phyloP scores from a whole-genome alignment of 805 yeast genomes.

The Metschnikowia henanensis region DNA sequence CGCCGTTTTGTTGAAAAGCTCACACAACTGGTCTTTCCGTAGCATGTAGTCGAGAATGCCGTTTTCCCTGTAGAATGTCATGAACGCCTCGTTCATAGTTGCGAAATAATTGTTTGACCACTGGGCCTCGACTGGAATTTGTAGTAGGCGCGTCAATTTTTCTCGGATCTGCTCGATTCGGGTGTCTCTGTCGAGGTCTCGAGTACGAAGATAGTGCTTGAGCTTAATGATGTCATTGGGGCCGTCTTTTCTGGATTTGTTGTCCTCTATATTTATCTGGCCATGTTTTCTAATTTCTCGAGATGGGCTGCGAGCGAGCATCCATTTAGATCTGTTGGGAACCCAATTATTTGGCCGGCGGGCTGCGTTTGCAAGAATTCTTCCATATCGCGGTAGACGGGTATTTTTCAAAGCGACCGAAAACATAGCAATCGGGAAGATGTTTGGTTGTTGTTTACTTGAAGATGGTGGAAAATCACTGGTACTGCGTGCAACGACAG shows the following conservation, averaged over 20 bases:
- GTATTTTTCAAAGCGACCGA: background rate
- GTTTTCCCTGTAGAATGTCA: conserved; percentile 19
- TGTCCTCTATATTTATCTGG: conserved; percentile 2
- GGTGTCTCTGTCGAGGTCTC: conserved; percentile 24
- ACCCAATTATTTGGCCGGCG: no score
- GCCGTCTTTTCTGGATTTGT: background rate
- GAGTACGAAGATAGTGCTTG: conserved; percentile 28
- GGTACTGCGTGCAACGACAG: background rate
- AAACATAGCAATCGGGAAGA: background rate
- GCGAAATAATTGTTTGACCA: conserved; percentile 17
- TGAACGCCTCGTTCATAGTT: conserved; percentile 22
- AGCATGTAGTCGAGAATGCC: conserved; percentile 8
- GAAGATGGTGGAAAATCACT: background rate
- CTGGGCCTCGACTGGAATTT: conserved; percentile 4
- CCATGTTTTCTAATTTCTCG: background rate
- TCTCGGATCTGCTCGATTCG: conserved; percentile 20
- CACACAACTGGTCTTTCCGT: conserved; percentile 11
- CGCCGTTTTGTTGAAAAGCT: conserved; percentile 22
- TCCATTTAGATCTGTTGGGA: conserved; percentile 8
- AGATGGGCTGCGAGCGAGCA: conserved; percentile 2
- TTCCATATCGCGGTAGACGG: no score
- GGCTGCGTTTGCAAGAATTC: no score
- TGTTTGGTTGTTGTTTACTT: background rate
- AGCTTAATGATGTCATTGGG: conserved; percentile 9
- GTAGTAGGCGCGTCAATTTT: conserved; percentile 22